Conservation (phyloP, 495 filamentous ascomycete genomes). For the Penicillium angulare region DNA sequence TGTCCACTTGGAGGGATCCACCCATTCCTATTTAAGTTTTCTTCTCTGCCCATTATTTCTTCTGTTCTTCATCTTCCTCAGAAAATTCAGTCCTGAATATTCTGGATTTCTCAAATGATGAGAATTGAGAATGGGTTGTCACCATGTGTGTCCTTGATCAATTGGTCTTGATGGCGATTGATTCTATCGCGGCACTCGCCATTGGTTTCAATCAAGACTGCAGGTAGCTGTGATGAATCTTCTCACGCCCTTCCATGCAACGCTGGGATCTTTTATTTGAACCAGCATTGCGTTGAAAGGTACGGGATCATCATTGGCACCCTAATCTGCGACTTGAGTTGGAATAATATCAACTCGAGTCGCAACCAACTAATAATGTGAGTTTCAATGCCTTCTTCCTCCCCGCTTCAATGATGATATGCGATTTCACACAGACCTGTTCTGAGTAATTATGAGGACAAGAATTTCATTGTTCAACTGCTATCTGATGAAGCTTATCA, state of each 20-base stretch:
- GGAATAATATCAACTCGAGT: background rate
- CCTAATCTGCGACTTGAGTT: no score
- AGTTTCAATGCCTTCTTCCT: background rate
- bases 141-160: background rate
- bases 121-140: no score
- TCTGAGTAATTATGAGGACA: conserved; percentile 50
- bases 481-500: conserved; percentile 40
- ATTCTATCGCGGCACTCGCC: background rate
- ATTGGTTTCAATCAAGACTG: background rate
- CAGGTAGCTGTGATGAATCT: background rate
- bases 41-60: conserved; percentile 8
- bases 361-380: background rate
- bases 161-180: background rate
- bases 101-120: background rate
- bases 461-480: conserved; percentile 45
- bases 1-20: conserved; percentile 11
- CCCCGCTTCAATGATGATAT: conserved; percentile 47
- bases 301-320: no score
- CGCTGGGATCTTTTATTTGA: background rate
- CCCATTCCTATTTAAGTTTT: conserved; percentile 17
- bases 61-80: background rate
- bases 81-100: background rate
- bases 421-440: conserved; percentile 58
- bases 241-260: background rate
- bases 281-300: background rate